Evolutionary conservation across 345 rosid species (phyloP).

Genomic region (Pugionium dolabratum): DNA sequence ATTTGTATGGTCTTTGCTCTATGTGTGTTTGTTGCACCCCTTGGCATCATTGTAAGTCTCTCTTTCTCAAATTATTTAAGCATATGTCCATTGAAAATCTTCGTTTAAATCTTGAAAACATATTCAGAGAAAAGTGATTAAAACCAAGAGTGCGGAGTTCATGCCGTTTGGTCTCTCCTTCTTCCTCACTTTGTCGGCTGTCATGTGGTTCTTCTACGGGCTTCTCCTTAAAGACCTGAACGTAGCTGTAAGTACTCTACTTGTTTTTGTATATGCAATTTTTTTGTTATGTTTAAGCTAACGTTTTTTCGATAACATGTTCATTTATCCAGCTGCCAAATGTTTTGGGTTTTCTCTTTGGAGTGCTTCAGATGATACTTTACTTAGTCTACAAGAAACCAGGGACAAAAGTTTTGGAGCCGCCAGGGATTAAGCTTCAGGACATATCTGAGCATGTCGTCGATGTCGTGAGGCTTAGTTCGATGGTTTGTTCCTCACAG

Average conservation of each 20-base stretch:
- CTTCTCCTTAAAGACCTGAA: conserved; percentile 57
- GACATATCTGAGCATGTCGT: conserved; percentile 55
- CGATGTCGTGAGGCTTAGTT: conserved; percentile 48
- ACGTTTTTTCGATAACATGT: background rate
- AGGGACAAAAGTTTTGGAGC: conserved; percentile 43
- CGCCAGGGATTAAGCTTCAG: conserved; percentile 45
- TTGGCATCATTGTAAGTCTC: conserved; percentile 67
- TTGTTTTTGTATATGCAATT: background rate
- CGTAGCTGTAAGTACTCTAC: conserved; percentile 62
- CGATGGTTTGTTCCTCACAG: conserved; percentile 48
- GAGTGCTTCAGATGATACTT: conserved; percentile 72
- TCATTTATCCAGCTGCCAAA: conserved; percentile 63
- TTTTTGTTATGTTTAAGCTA: background rate
- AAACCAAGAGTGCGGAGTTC: conserved; percentile 79
- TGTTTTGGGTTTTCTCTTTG: conserved; percentile 71
- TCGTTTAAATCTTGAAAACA: conserved; percentile 3
- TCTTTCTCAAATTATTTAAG: conserved; percentile 1
- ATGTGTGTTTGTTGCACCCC: conserved; percentile 80
- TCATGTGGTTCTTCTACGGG: conserved; percentile 93
- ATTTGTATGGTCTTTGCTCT: conserved; percentile 73
- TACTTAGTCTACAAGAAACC: conserved; percentile 65
- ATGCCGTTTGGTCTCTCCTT: conserved; percentile 76
- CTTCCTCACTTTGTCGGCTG: conserved; percentile 80
- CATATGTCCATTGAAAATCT: background rate
- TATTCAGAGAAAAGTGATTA: conserved; percentile 71